phyloP scores from a whole-genome alignment of 1,284 basidiomycete species.

The Anthracocystis setariae region DNA sequence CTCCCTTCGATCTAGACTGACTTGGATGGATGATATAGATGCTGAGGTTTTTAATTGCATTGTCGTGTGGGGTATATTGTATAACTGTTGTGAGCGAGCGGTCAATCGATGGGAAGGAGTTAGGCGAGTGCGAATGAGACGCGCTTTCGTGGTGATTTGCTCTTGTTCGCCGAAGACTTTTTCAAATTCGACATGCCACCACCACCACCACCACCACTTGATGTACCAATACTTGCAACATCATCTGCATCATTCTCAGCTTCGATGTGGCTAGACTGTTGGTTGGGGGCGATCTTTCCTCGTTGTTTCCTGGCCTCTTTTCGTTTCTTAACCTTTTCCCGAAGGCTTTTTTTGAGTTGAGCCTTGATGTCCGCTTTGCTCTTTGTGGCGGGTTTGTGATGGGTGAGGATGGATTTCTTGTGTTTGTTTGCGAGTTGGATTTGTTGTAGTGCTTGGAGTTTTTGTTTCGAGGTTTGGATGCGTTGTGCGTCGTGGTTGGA shows the following conservation, averaged over 20 bases:
- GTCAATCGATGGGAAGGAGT: background rate
- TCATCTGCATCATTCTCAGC: background rate
- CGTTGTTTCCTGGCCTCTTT: slow-evolving; percentile 24
- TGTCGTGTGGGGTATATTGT: background rate
- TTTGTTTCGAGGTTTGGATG: slow-evolving; percentile 17
- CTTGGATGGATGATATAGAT: no score
- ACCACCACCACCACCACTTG: no score
- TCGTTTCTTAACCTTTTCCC: slow-evolving; percentile 26
- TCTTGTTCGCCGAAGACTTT: background rate
- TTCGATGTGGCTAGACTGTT: no score
- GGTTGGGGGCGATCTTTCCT: no score
- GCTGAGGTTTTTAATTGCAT: background rate
- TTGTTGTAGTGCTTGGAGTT: slow-evolving; percentile 24
- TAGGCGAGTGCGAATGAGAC: slow-evolving; percentile 35
- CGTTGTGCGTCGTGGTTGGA: slow-evolving; percentile 5
- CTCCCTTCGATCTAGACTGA: slow-evolving; percentile 31
- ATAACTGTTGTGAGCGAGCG: background rate
- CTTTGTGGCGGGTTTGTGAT: slow-evolving; percentile 13
- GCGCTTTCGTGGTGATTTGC: slow-evolving; percentile 25
- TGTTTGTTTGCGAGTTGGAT: slow-evolving; percentile 9
- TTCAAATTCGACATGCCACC: background rate
- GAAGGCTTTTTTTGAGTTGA: slow-evolving; percentile 19
- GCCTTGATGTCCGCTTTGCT: slow-evolving; percentile 45
- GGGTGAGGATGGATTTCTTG: background rate
- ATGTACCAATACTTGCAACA: background rate